Conservation (phyloP, 495 filamentous ascomycete genomes). For the Aspergillus homomorphus region DNA sequence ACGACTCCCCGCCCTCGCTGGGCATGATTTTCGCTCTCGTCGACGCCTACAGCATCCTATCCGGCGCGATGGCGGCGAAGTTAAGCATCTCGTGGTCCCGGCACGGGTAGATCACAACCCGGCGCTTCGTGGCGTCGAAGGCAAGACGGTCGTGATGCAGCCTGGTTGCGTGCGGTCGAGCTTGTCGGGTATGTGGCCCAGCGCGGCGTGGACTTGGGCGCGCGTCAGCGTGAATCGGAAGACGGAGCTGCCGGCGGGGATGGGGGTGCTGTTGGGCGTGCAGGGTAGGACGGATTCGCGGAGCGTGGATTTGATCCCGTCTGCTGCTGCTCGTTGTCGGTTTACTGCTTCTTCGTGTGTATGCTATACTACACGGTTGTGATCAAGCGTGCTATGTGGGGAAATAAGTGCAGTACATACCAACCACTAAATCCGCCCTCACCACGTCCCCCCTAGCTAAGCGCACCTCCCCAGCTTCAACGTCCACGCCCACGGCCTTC, state of each 20-base stretch:
- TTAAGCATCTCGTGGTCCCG: conserved; percentile 13
- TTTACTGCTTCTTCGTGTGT: neutral
- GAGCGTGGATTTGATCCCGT: conserved; percentile 1
- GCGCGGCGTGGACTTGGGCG: neutral
- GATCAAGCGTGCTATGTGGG: neutral
- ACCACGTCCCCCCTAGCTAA: conserved; percentile 4
- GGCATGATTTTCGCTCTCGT: neutral
- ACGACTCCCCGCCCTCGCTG: neutral
- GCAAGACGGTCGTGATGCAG: neutral
- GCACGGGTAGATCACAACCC: conserved; percentile 12
- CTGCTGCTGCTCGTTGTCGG: neutral
- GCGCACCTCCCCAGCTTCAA: conserved; percentile 5
- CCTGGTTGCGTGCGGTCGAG: neutral
- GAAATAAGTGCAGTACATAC: neutral
- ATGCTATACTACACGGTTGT: neutral
- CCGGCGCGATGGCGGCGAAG: conserved; percentile 8
- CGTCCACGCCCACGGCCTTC: conserved; percentile 8
- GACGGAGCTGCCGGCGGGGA: neutral
- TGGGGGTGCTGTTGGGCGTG: neutral
- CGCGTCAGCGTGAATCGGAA: neutral
- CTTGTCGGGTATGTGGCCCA: neutral
- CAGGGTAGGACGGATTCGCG: neutral
- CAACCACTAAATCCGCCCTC: conserved; percentile 11
- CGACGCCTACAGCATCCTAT: neutral
- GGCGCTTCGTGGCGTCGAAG: conserved; percentile 4